Conservation (phyloP, 108 stramenopile species). For the Chaetoceros muelleri region DNA sequence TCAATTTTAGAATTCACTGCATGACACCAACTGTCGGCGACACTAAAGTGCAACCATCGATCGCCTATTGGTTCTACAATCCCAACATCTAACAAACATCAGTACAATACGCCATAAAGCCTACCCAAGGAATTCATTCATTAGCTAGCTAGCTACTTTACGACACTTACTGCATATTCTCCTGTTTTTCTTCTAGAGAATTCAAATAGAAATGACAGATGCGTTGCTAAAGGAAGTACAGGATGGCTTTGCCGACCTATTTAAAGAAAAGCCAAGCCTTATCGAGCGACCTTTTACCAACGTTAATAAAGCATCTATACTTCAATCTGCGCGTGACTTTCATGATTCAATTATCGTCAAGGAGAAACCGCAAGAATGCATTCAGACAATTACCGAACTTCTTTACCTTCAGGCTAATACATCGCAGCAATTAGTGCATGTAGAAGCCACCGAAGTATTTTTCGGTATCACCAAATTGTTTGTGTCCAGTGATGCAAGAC, state of each 20-base stretch:
- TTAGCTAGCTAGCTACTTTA: too few relatives aligned
- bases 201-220: background rate
- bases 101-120: too few relatives aligned
- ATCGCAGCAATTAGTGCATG: conserved; percentile 29
- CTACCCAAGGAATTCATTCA: too few relatives aligned
- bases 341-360: conserved; percentile 49
- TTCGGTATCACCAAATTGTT: conserved; percentile 85
- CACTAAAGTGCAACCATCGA: too few relatives aligned
- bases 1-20: too few relatives aligned
- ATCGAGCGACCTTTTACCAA: conserved; percentile 4
- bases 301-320: conserved; percentile 62
- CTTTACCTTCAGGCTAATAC: conserved; percentile 42
- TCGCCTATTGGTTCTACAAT: too few relatives aligned
- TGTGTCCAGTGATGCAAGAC: conserved; percentile 26
- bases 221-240: background rate
- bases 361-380: conserved; percentile 52
- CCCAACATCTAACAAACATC: too few relatives aligned
- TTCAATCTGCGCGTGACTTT: conserved; percentile 67
- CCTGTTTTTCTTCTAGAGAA: too few relatives aligned
- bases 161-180: too few relatives aligned
- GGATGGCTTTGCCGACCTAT: background rate
- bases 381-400: conserved; percentile 67
- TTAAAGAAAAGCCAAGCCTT: background rate
- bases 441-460: conserved; percentile 57
- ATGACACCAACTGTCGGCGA: too few relatives aligned